Evolutionary conservation across 345 rosid genomes (phyloP).

Genomic region (thale cress (Arabidopsis thaliana)): DNA sequence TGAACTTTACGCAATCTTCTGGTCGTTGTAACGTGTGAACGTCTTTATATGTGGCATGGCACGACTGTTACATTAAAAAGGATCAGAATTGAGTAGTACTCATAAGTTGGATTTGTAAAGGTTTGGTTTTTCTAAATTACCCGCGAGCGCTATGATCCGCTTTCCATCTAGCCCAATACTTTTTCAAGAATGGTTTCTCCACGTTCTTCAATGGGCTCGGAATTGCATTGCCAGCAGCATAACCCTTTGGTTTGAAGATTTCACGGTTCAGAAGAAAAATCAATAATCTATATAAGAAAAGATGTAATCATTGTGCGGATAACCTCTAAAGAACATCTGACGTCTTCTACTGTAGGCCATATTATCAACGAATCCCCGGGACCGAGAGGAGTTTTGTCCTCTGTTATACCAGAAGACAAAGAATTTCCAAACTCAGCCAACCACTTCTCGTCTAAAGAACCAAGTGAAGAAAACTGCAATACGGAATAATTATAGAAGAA

Average conservation of each 20-base stretch:
- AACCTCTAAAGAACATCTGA: conserved; percentile 95
- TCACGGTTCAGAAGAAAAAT: conserved; percentile 34
- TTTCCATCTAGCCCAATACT: conserved; percentile 95
- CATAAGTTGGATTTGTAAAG: not conserved
- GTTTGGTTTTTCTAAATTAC: conserved; percentile 40
- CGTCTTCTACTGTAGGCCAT: conserved; percentile 96
- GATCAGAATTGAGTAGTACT: conserved; percentile 22
- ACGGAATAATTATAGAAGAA: not conserved
- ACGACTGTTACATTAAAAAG: conserved; percentile 55
- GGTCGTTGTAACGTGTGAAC: conserved; percentile 76
- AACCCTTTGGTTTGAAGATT: conserved; percentile 61
- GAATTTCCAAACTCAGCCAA: conserved; percentile 82
- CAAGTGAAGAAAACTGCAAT: conserved; percentile 91
- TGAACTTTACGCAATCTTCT: conserved; percentile 77
- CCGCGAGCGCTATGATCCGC: conserved; percentile 82
- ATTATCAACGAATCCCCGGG: conserved; percentile 75
- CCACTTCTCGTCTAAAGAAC: conserved; percentile 96
- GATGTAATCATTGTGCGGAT: conserved; percentile 21
- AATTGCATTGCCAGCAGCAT: conserved; percentile 88
- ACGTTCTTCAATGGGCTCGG: conserved; percentile 94
- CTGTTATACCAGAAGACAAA: conserved; percentile 79
- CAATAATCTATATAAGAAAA: conserved; percentile 12
- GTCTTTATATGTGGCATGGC: conserved; percentile 99
- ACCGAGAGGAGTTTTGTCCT: conserved; percentile 81
- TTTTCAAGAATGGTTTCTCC: conserved; percentile 75